These are phyloP conservation scores for Naganishia liquefaciens DNA, from an alignment of 1,284 basidiomycete species.

Conservation along the genomic window DNA sequence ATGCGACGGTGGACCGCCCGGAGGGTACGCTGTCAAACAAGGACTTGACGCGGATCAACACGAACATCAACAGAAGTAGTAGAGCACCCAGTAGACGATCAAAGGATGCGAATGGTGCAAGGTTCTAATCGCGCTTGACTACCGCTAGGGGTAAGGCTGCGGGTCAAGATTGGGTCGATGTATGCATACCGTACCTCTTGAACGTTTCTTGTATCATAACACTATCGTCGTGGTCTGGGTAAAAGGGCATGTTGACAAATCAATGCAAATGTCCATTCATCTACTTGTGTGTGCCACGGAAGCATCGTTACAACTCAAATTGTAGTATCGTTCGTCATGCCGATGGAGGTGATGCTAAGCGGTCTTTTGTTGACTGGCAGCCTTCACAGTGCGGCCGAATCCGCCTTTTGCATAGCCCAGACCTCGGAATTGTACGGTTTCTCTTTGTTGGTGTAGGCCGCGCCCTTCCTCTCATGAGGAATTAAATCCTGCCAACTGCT, in stretches of 20 bases:
- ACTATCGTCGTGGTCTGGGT: conserved; percentile 8
- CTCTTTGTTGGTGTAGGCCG: conserved; percentile 22
- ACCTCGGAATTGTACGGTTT: conserved; percentile 31
- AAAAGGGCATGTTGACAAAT: too few species aligned
- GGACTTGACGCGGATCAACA: conserved; percentile 28
- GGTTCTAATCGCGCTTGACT: conserved; percentile 7
- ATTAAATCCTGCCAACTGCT: conserved; percentile 33
- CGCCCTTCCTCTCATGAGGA: conserved; percentile 28
- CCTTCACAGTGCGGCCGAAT: neutral
- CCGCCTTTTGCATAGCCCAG: conserved; percentile 16
- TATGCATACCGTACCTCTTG: conserved; percentile 9
- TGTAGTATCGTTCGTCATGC: too few species aligned
- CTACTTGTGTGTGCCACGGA: too few species aligned
- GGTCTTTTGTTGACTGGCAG: neutral
- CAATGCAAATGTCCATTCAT: too few species aligned
- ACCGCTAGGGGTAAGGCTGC: neutral
- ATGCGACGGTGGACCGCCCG: neutral
- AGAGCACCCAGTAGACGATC: conserved; percentile 4
- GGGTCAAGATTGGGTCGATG: neutral
- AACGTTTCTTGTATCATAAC: conserved; percentile 23
- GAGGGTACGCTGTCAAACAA: conserved; percentile 20
- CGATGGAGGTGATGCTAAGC: too few species aligned
- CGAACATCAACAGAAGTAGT: conserved; percentile 18
- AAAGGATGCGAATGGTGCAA: conserved; percentile 14
- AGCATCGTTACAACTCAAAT: conserved; percentile 12